Percentiles rank a stretch among this genome's conserved stretches.
Evolutionary conservation across 805 yeast species (phyloP).

Genomic region (Suhomyces xylopsoci): DNA sequence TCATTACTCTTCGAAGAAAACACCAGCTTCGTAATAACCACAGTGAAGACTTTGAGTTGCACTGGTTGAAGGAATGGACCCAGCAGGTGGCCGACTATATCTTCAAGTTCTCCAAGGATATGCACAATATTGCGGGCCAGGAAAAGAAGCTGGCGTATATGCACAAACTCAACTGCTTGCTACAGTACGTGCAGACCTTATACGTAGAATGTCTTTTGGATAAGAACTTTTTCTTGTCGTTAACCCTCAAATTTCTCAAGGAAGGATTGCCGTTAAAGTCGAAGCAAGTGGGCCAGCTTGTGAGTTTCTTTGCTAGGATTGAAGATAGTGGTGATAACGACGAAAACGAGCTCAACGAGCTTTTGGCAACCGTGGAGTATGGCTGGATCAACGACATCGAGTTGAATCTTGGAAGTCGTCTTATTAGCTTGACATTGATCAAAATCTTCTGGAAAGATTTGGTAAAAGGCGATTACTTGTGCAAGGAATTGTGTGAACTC

Average conservation of each 20-base stretch:
- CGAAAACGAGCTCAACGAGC: constrained; percentile 18
- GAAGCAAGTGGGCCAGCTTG: constrained; percentile 21
- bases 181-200: constrained; percentile 59
- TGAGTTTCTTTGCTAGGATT: constrained; percentile 12
- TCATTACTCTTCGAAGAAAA: constrained; percentile 31
- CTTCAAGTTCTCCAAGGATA: constrained; percentile 47
- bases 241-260: constrained; percentile 56
- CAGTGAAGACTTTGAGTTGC: constrained; percentile 40
- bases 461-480: constrained; percentile 49
- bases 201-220: constrained; percentile 70
- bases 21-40: constrained; percentile 15
- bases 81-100: constrained; percentile 67
- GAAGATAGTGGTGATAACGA: constrained; percentile 9
- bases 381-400: constrained; percentile 16
- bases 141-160: constrained; percentile 44
- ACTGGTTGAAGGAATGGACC: constrained; percentile 88
- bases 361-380: constrained; percentile 2
- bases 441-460: constrained; percentile 73
- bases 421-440: constrained; percentile 45
- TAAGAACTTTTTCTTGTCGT: constrained; percentile 54
- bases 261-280: constrained; percentile 30
- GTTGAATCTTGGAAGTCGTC: constrained; percentile 33
- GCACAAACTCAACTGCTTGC: constrained; percentile 53
- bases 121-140: constrained; percentile 18
- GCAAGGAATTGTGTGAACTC: constrained; percentile 63